phyloP scores from a whole-genome alignment of 1,139 yeast species.

The Sugiyamaella paludigena region DNA sequence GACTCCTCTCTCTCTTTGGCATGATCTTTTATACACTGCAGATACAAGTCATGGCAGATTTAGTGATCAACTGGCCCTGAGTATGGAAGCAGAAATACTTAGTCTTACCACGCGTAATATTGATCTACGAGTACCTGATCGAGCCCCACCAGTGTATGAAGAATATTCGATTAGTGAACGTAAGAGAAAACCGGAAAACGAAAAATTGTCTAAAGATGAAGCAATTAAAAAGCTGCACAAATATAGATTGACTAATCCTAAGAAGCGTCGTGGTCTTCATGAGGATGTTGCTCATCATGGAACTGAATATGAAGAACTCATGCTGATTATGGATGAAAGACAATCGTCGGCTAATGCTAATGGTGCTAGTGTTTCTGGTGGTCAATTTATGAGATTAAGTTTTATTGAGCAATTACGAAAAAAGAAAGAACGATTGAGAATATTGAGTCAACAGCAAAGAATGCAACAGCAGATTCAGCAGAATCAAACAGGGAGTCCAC shows the following conservation, averaged over 20 bases:
- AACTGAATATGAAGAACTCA: constrained; percentile 80
- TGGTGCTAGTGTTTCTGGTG: constrained; percentile 27
- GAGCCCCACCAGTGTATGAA: constrained; percentile 4
- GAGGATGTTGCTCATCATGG: constrained; percentile 62
- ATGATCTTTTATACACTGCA: constrained; percentile 80
- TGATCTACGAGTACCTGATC: constrained; percentile 57
- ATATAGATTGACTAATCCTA: constrained; percentile 30
- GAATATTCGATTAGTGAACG: not conserved
- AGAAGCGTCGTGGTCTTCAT: constrained; percentile 43
- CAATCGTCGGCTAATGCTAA: constrained; percentile 19
- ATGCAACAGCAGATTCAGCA: constrained; percentile 24
- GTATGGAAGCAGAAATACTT: constrained; percentile 81
- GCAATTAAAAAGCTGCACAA: constrained; percentile 21
- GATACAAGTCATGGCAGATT: constrained; percentile 67
- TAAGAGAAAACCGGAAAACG: not conserved
- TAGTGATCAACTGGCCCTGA: constrained; percentile 71
- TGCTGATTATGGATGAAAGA: constrained; percentile 52
- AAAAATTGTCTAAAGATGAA: constrained; percentile 14
- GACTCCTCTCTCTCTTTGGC: constrained; percentile 75
- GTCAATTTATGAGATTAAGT: constrained; percentile 43
- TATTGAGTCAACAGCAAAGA: constrained; percentile 26
- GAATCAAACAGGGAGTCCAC: constrained; percentile 17
- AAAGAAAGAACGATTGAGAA: constrained; percentile 36
- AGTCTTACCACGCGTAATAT: constrained; percentile 74
- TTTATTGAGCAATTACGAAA: constrained; percentile 42